Evolutionary conservation across 495 filamentous ascomycete genomes (phyloP).

Genomic region (Aspergillus heteromorphus): DNA sequence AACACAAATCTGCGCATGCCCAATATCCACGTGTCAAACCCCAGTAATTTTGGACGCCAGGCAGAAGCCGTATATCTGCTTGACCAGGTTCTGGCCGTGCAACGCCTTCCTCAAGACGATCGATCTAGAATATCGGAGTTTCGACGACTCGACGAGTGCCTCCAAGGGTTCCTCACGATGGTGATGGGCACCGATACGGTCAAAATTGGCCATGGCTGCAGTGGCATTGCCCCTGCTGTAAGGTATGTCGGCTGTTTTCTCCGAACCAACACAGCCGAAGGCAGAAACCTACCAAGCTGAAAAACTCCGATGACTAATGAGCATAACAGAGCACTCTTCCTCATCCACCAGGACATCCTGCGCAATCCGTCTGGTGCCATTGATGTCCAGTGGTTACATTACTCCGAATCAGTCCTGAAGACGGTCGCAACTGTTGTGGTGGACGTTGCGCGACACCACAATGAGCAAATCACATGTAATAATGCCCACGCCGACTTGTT

Average conservation of each 20-base stretch:
- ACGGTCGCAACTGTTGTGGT: not conserved
- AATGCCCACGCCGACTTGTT: not conserved
- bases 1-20: not conserved
- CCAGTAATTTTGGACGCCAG: not conserved
- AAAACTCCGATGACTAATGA: not conserved
- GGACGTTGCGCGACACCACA: not conserved
- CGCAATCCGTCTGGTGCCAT: not conserved
- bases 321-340: not conserved
- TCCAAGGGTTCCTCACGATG: not conserved
- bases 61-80: not conserved
- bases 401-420: not conserved
- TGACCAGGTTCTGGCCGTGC: not conserved
- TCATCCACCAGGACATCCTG: not conserved
- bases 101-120: not conserved
- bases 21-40: not conserved
- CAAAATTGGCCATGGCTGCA: not conserved
- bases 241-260: not conserved
- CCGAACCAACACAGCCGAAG: not conserved
- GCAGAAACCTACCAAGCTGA: not conserved
- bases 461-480: not conserved
- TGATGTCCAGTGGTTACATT: not conserved
- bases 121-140: not conserved
- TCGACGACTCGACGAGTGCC: not conserved
- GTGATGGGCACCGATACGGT: not conserved
- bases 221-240: not conserved